Conservation (phyloP, 2,329 filamentous ascomycete genomes). For the Neopestalotiopsis sp. region DNA sequence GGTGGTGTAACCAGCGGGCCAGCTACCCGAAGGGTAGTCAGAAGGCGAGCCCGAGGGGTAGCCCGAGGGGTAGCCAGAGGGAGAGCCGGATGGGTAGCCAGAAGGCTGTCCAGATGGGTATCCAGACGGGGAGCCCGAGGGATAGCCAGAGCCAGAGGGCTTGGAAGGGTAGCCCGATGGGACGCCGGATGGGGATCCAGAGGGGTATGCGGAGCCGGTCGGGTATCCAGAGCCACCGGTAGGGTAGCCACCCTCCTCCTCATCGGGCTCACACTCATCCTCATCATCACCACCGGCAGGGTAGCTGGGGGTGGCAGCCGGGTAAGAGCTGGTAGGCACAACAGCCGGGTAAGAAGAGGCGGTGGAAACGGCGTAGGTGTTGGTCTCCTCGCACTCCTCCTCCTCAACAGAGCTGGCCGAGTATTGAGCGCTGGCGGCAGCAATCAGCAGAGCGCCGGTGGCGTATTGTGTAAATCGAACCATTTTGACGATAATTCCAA, state of each 20-base stretch:
- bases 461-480: conserved; percentile 38
- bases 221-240: conserved; percentile 8
- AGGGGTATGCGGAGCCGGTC: neutral
- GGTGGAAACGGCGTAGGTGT: conserved; percentile 2
- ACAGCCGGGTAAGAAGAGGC: conserved; percentile 13
- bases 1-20: conserved; percentile 26
- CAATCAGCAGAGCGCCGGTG: conserved; percentile 36
- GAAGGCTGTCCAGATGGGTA: conserved; percentile 28
- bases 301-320: conserved; percentile 2
- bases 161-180: conserved; percentile 33
- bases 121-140: conserved; percentile 27
- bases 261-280: conserved; percentile 11
- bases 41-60: neutral
- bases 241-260: conserved; percentile 10
- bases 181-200: neutral
- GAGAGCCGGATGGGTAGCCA: neutral
- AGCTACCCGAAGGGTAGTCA: conserved; percentile 6
- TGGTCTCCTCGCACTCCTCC: conserved; percentile 15
- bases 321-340: conserved; percentile 4
- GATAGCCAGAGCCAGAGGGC: conserved; percentile 24
- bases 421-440: conserved; percentile 30
- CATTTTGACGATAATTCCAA: conserved; percentile 30
- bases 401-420: conserved; percentile 19
- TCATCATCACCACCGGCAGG: conserved; percentile 10
- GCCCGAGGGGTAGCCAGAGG: neutral